Base-by-base conservation (phyloP, 2,329 filamentous ascomycete genomes). In the Monosporascus sp. region DNA sequence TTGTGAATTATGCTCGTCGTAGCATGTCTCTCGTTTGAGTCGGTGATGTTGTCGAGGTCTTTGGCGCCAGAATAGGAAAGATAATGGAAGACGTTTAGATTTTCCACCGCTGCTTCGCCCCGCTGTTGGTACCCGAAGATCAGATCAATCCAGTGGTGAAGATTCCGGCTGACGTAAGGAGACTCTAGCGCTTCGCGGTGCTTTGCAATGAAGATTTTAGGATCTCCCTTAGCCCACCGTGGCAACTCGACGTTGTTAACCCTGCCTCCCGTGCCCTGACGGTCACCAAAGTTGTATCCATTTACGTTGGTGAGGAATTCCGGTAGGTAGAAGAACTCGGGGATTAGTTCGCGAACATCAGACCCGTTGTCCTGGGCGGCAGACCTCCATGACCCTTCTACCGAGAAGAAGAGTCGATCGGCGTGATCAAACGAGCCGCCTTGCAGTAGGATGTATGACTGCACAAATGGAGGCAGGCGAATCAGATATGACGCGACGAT, bases 1-100 rank as follows among this genome's bases (percentile, higher is more conserved):
- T 97, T 97, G 71, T 99, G 93, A 63, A 99, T 97, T 61, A 97
- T 96, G 36, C 91, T 91, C 51, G 96, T 97, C 0, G 91, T 93
- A 5, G 93, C 90, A 7, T 91, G 78, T 44, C 91, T 82, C 70
- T 97, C 92, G 52, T 93, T 84, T 0, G 90, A 88, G 66, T 97
- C 93, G 7, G 87, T 84, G 56, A 99, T 97, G 50, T 85, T 86
- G 69, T 99, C 94, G 5, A 99, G 76, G 68, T 99, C 90, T 59
- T 90, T 95, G 3, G 93, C 91, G 7, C 94, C 95, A 56, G 92
- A 89, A 66, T 99, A 99, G 0, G 93, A 97, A 20, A 97, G 80
- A 68, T 96, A 90, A 60, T 97, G 93, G 73, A 97, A 99, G 22
- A 99, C 91, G 64, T 99, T 99, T 41, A 93, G 84, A 20, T 87